Percentiles rank a stretch among this genome's conserved stretches.
These are phyloP conservation scores for Hysterangium stoloniferum DNA, from an alignment of 768 basidiomycete species.

Conservation along the genomic window DNA sequence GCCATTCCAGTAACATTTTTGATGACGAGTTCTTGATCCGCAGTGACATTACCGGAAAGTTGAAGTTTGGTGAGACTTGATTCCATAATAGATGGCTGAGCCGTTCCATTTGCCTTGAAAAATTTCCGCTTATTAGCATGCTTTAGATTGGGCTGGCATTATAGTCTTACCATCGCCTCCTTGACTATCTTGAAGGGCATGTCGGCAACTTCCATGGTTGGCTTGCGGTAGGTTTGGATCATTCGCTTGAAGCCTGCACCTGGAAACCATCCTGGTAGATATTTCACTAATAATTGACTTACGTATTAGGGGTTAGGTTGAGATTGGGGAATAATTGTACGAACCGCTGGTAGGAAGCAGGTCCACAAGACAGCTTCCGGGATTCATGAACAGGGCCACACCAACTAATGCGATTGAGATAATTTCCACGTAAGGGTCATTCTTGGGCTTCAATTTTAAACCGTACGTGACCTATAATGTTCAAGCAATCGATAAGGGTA, in stretches of 20 bases:
- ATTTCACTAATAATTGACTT: conserved; percentile 12
- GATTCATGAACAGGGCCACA: neutral
- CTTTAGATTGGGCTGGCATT: neutral
- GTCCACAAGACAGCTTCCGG: neutral
- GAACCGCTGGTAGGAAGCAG: neutral
- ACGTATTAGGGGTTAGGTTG: conserved; percentile 15
- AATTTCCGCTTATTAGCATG: neutral
- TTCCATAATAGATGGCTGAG: neutral
- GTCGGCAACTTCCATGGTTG: neutral
- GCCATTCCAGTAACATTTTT: conserved; percentile 32
- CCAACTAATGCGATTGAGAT: neutral
- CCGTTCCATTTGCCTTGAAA: neutral
- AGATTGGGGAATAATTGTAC: neutral
- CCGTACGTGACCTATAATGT: too few relatives aligned
- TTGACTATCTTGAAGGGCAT: conserved; percentile 5
- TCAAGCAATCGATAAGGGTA: too few relatives aligned
- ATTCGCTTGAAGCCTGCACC: conserved; percentile 9
- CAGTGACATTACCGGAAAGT: neutral
- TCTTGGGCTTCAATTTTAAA: neutral
- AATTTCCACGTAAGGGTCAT: neutral
- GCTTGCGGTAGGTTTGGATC: neutral
- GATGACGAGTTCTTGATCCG: conserved; percentile 17
- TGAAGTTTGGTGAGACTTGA: neutral
- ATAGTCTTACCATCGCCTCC: neutral
- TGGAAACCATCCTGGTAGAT: conserved; percentile 11